A percentile compares a stretch with the other conserved stretches of the same genome.
These are phyloP conservation scores for Verbena officinalis DNA, from an alignment of 257 asterid species.

Conservation along the genomic window DNA sequence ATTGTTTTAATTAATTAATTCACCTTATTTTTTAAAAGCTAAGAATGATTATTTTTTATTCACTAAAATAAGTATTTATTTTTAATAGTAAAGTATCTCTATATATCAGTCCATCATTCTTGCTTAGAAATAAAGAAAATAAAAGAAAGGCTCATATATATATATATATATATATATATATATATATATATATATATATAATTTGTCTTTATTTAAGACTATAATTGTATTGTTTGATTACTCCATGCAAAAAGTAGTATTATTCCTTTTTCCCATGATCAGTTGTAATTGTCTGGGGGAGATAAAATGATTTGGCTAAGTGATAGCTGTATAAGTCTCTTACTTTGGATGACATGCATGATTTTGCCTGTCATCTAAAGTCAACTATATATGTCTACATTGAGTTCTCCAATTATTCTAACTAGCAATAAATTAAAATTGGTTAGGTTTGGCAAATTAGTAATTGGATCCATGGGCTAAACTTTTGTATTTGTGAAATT, in stretches of 20 bases:
- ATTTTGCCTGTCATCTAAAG: not conserved
- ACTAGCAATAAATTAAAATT: no score
- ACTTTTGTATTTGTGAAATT: no score
- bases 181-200: no score
- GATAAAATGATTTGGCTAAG: not conserved
- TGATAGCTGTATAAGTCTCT: not conserved
- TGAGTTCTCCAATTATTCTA: not conserved
- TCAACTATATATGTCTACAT: constrained; percentile 7
- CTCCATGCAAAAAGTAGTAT: constrained; percentile 18
- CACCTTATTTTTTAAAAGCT: no score
- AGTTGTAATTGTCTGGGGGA: constrained; percentile 10
- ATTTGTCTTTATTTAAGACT: constrained; percentile 16
- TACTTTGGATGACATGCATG: constrained; percentile 13
- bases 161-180: no score
- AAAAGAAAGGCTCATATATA: constrained; percentile 6
- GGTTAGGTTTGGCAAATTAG: no score
- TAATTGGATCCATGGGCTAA: no score
- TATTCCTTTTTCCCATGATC: constrained; percentile 5
- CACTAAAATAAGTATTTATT: no score
- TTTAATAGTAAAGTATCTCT: no score
- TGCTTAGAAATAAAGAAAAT: not conserved
- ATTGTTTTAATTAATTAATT: no score
- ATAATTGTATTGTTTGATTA: constrained; percentile 2
- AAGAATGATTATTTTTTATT: no score
- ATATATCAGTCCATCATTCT: no score